These are phyloP conservation scores for Leishmania aethiopica DNA, from an alignment of 208 protist species.

Conservation along the genomic window DNA sequence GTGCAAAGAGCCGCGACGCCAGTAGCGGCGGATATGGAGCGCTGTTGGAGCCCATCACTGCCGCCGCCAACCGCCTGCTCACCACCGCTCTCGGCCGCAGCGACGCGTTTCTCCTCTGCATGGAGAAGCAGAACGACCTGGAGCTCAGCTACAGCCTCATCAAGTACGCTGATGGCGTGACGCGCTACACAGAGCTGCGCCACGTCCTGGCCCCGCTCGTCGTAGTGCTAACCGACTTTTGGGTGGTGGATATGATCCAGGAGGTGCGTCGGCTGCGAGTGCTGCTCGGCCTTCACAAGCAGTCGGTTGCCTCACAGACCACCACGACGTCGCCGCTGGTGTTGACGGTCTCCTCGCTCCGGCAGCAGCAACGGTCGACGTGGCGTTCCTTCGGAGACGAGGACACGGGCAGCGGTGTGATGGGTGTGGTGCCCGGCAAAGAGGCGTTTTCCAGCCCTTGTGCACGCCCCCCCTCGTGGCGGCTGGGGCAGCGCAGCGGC, in stretches of 20 bases:
- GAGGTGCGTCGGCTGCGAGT: conserved; percentile 44
- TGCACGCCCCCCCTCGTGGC: background rate
- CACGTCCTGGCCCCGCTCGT: conserved; percentile 55
- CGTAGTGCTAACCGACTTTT: conserved; percentile 55
- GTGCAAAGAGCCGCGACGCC: background rate
- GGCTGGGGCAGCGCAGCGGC: background rate
- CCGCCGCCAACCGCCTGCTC: conserved; percentile 13
- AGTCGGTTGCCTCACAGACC: conserved; percentile 14
- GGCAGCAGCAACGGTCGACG: background rate
- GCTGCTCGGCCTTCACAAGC: conserved; percentile 26
- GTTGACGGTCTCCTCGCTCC: conserved; percentile 15
- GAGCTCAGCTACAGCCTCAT: conserved; percentile 44
- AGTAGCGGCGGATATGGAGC: background rate
- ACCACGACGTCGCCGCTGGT: conserved; percentile 27
- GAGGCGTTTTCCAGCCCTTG: background rate
- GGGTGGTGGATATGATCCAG: conserved; percentile 47
- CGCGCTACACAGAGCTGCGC: conserved; percentile 60
- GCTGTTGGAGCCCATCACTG: conserved; percentile 6
- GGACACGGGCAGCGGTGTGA: background rate
- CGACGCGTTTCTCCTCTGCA: conserved; percentile 23
- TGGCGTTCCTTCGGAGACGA: background rate
- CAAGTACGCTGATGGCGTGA: conserved; percentile 64
- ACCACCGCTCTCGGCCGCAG: conserved; percentile 25
- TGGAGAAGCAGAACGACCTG: conserved; percentile 35
- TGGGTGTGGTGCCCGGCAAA: background rate